Evolutionary conservation across 163 green algal genomes (phyloP), one percentile per base, ranked within the genome.

Genomic region (Scenedesmus sp.): DNA sequence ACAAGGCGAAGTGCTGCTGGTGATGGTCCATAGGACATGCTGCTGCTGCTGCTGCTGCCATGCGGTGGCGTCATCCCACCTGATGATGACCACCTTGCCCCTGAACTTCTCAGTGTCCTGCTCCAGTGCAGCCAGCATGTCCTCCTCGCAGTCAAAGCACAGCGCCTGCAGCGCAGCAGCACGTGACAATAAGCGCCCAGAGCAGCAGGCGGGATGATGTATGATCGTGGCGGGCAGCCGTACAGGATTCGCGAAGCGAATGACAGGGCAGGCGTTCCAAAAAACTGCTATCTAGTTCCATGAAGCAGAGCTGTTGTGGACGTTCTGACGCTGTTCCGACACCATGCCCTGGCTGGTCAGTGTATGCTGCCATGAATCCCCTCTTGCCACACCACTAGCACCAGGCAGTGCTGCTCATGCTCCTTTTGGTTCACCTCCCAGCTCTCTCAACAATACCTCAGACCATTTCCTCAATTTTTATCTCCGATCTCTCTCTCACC

Each of bases 21-120:
- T 46, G 34, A 46, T 46, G 34, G 34, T 46, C 34, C 34, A 46
- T 46, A 46, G 34, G 34, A 46, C 34, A 46, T 46, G 34, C 34
- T 46, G 34, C 34, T 46, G 34, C 34, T 46, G 34, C 34, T 46
- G 34, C 34, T 46, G 34, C 34, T n/a, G n/a, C n/a, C 34, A 46
- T 46, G 34, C 34, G 34, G 34, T 46, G 34, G 34, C 34, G 15
- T 76, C 16, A 26, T 52, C 84, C 2, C 82, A 95, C 62, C 98
- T 95, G 91, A 99, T 99, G n/a, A 99, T 96, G 2, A 99, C 95
- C 10, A 99, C 98, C 57, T 94, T 95, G 89, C 98, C 98, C 92
- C 96, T 97, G 93, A 99, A 98, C 34, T 91, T 94, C 52, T 96
- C 77, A 0, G 96, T 92, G 94, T 99, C 95, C 66, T 96, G 91